Base-by-base conservation (phyloP, 2,329 filamentous ascomycete species). In the Claviceps monticola region DNA sequence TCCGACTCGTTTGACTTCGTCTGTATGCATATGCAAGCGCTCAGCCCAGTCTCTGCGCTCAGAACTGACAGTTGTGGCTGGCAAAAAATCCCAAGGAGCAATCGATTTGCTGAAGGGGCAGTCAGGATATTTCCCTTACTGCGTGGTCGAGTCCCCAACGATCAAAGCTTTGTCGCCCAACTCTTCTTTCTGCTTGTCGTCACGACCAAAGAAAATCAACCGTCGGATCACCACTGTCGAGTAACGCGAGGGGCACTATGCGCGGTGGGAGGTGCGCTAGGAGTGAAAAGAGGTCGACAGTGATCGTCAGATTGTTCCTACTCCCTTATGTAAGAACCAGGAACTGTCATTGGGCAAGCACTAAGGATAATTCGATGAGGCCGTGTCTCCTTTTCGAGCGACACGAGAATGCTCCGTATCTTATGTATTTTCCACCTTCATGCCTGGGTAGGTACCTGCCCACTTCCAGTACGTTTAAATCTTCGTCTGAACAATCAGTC, bases 11-110 rank as follows among this genome's bases (percentile, higher is more conserved):
- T 19, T 29, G 4, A 29, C 19, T 14, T 53, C 34, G 47, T 42
- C 51, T 50, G 51, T 44, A 46, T 49, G 46, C 46, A 53, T 29
- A 47, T 48, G 48, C 44, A 46, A 50, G 37, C 38, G 43, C 19
- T 21, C 21, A 50, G 41, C 42, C 8, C 13, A 46, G 44, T 47
- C 29, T 46, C 34, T 51, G 36, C 36, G 49, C 49, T 42, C 43
- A 47, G 44, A 51, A 36, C 21, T 46, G 21, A 11, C 44, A 51
- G 49, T 34, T 36, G 37, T 44, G 17, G 34, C 34, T 36, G 34
- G 42, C 49, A 50, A 13, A 38, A 19, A 34, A 16, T 19, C 17
- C 37, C 21, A 41, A 26, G 21, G 36, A 39, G 36, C 23, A 29
- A 34, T 36, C 17, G 13, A 21, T n/a, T 38, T 16, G 9, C 34